Evolutionary conservation across 495 filamentous ascomycete genomes (phyloP).

Genomic region (Articulospora tetracladia): DNA sequence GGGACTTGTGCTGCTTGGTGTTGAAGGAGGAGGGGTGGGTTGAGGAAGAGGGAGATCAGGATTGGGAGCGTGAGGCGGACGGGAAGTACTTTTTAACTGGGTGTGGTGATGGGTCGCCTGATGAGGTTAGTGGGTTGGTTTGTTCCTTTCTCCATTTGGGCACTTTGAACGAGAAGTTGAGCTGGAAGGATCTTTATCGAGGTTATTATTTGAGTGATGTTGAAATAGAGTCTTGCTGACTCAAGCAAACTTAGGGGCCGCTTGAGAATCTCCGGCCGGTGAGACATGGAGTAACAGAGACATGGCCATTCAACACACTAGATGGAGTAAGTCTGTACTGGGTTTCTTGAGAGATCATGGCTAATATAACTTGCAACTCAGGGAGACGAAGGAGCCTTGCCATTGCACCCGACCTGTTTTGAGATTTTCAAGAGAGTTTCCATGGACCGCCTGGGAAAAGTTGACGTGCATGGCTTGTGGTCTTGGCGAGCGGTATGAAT

Average conservation of each 20-base stretch:
- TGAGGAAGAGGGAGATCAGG: constrained; percentile 21
- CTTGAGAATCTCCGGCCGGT: constrained; percentile 8
- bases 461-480: constrained; percentile 24
- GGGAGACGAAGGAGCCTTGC: constrained; percentile 22
- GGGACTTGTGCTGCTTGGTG: constrained; percentile 26
- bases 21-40: constrained; percentile 22
- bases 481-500: constrained; percentile 20
- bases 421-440: constrained; percentile 30
- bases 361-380: background rate
- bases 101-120: constrained; percentile 23
- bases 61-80: constrained; percentile 23
- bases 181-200: background rate
- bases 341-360: background rate
- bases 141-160: background rate
- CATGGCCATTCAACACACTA: background rate
- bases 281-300: constrained; percentile 14
- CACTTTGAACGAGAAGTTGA: background rate
- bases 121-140: background rate
- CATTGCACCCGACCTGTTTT: constrained; percentile 35
- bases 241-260: background rate
- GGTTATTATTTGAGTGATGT: background rate
- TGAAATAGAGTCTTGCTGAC: background rate
- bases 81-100: constrained; percentile 29
- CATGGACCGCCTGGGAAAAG: constrained; percentile 13
- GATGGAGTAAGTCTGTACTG: background rate